These are phyloP conservation scores for Hirschfeldia incana DNA, from an alignment of 345 rosid species.

Conservation along the genomic window DNA sequence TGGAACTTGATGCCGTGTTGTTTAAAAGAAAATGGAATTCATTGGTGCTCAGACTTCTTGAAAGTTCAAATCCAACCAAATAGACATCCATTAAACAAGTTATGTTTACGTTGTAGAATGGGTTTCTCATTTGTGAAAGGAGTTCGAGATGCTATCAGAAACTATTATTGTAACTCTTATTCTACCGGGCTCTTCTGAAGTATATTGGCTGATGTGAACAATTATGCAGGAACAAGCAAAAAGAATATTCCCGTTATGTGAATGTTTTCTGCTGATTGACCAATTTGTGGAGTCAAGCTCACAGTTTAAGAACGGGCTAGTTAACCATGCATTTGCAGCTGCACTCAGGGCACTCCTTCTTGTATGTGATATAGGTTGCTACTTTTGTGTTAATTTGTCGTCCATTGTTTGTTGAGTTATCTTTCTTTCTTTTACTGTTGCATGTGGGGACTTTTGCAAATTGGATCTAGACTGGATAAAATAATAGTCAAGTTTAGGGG, in stretches of 20 bases:
- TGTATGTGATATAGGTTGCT: conserved; percentile 56
- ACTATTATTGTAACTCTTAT: neutral
- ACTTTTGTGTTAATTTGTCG: conserved; percentile 25
- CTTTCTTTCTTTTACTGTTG: neutral
- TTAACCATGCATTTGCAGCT: conserved; percentile 97
- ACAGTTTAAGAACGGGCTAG: conserved; percentile 91
- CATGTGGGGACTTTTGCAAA: neutral
- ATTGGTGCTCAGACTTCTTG: neutral
- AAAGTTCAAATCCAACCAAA: conserved; percentile 10
- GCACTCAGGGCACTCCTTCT: conserved; percentile 87
- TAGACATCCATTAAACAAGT: neutral
- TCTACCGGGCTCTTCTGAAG: conserved; percentile 1
- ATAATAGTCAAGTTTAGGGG: neutral
- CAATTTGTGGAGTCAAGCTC: conserved; percentile 96
- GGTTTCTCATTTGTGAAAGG: neutral
- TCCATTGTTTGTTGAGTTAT: conserved; percentile 24
- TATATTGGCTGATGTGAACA: conserved; percentile 22
- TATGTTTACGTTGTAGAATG: neutral
- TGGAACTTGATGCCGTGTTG: neutral
- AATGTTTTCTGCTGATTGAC: conserved; percentile 79
- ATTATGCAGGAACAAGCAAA: conserved; percentile 79
- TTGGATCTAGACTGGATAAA: neutral
- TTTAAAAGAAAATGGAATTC: conserved; percentile 3
- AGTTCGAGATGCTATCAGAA: neutral
- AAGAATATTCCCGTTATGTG: conserved; percentile 76